Evolutionary conservation across 257 asterid species (phyloP), one percentile per base, ranked within the genome.

Genomic region (Solanum tarijense): DNA sequence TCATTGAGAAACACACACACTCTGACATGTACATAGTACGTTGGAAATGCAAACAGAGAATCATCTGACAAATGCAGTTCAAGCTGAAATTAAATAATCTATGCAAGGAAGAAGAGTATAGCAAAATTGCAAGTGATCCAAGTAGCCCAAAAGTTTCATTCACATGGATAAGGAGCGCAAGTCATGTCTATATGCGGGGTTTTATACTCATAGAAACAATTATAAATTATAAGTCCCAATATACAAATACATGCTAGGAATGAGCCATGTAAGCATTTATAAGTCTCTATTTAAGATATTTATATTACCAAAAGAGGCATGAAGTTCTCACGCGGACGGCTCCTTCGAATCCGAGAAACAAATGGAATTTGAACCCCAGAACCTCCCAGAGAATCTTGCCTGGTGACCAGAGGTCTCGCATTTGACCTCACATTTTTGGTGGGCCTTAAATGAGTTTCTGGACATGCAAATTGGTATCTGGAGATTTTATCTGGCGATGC

Each of bases 321-420:
- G 86, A 91, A 91, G 83, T 94, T 94, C 87, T 94, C 98, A 91
- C 98, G 96, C n/a, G 99, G 98, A 78, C 99, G 98, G 87, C 99
- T 89, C 84, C 98, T 94, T 75, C 98, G 94, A 89, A 94, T 84
- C 87, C 98, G 92, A 83, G 97, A 95, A 88, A 93, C 98, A 90
- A 90, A 94, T 69, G 99, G 98, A 91, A 97, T 94, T 91, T 93
- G 93, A 86, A 95, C 90, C 81, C 97, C 99, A 83, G 92, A 93
- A 89, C 98, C 99, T 86, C 98, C 98, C 84, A 97, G 90, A 36
- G 98, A 94, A 91, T 97, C 98, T 87, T 89, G 91, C 91, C 97
- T 94, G 73, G 89, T 92, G 90, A 90, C 87, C 39, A 91, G 91
- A 89, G 91, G 95, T 90, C 92, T 90, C 84, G 92, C 92, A 89